Conservation (phyloP, 129 eudicot genomes). For the Apium graveolens region DNA sequence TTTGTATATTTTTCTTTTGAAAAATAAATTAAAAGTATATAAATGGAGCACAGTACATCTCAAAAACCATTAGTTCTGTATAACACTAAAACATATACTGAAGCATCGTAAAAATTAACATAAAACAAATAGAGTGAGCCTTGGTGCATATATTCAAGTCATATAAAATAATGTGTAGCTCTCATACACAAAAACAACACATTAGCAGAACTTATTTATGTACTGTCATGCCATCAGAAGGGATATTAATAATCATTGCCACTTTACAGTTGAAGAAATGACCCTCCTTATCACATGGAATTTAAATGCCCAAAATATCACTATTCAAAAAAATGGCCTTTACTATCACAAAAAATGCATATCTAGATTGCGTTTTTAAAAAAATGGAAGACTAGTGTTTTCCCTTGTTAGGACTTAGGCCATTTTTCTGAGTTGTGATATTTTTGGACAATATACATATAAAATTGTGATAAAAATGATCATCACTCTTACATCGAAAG, state of each 20-base stretch:
- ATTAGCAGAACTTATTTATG: background rate
- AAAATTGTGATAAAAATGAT: too few relatives aligned
- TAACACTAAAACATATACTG: background rate
- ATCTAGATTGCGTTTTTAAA: too few relatives aligned
- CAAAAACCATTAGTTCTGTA: background rate
- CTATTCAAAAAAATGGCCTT: too few relatives aligned
- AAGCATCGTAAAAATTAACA: background rate
- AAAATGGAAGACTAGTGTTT: too few relatives aligned
- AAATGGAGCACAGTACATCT: background rate
- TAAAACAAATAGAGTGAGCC: background rate
- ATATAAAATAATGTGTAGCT: too few relatives aligned
- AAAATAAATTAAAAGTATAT: background rate
- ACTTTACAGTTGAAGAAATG: constrained; percentile 13
- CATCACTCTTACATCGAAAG: background rate
- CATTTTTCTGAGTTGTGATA: too few relatives aligned
- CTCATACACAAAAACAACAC: background rate
- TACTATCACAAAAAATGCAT: too few relatives aligned
- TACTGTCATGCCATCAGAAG: constrained; percentile 53
- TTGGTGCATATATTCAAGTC: background rate
- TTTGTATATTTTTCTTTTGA: background rate
- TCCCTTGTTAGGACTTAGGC: too few relatives aligned
- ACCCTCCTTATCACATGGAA: too few relatives aligned
- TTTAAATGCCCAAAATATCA: too few relatives aligned
- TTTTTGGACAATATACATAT: too few relatives aligned
- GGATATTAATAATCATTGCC: constrained; percentile 31